Base-by-base conservation (phyloP, 2,329 filamentous ascomycete genomes). In the Microsporum canis region DNA sequence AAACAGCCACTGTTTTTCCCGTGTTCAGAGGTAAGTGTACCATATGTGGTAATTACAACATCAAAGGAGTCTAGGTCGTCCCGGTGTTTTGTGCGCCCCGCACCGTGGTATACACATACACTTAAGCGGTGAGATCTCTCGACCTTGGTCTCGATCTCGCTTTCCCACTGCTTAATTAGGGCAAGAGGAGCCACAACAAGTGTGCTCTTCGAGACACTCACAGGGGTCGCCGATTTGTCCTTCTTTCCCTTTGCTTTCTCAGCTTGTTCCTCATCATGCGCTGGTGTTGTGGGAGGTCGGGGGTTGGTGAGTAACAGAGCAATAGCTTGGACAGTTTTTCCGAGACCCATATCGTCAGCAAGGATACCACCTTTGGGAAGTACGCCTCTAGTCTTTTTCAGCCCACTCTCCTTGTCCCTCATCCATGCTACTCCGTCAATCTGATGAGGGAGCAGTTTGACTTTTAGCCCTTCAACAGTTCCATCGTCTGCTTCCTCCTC, bases 11-110 rank as follows among this genome's bases (percentile, higher is more conserved):
- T 83, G 69, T 91, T 88, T 7, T 84, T 79, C 5, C 47, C 57
- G 71, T 94, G 87, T 70, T 99, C 94, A 0, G 94, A 96, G 4
- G 95, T 90, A 0, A 99, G 79, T 58, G 95, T 95, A 68, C 96
- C 91, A 70, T 96, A 99, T 0, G 94, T 99, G 0, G 95, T 99
- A 67, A 99, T 89, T 38, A 99, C 92, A 27, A 99, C 89, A 71
- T 99, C 92, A 71, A 94, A 96, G 65, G 84, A 82, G 64, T 88
- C 87, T 45, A 99, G 78, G 56, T 92, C 87, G 55, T 85, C 82
- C 63, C 83, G 84, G 1, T 84, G 82, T 72, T 96, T 96, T 1
- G 90, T 90, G 10, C 94, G 85, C 64, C 86, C 86, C 0, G 91
- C 84, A 0, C 94, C 94, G 71, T 99, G 94, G 68, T 99, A 95